phyloP scores from a whole-genome alignment of 2,329 filamentous ascomycete species.

The Ustulina deusta region DNA sequence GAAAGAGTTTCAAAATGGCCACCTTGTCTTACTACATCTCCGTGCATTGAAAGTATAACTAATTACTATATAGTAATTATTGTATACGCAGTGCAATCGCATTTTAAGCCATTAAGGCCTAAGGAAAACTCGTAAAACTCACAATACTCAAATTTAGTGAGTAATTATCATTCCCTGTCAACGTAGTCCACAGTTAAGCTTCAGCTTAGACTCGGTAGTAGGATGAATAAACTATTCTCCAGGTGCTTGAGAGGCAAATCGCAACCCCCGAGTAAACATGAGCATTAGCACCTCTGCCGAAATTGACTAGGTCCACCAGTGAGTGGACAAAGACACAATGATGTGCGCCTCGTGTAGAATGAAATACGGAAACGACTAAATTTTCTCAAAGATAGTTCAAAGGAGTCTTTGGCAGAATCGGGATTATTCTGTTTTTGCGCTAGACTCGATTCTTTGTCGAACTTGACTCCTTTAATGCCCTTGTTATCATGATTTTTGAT shows the following conservation, averaged over 20 bases:
- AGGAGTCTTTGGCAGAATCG: slow-evolving; percentile 10
- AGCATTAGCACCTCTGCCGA: not conserved
- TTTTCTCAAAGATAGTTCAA: slow-evolving; percentile 8
- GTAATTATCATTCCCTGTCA: no score
- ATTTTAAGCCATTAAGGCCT: no score
- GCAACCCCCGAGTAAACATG: not conserved
- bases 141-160: no score
- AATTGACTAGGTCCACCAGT: not conserved
- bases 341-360: no score
- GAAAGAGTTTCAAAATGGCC: no score
- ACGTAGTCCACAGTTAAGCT: no score
- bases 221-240: not conserved
- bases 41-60: no score
- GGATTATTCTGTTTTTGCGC: not conserved
- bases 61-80: no score
- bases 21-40: no score
- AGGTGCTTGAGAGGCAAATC: not conserved
- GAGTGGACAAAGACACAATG: not conserved
- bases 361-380: slow-evolving; percentile 24
- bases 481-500: slow-evolving; percentile 2
- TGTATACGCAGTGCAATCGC: no score
- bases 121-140: no score
- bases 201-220: not conserved
- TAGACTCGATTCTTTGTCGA: slow-evolving; percentile 10
- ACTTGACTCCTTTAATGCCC: not conserved